Base-by-base conservation (phyloP, 2,329 filamentous ascomycete species). In the Clonostachys rosea region DNA sequence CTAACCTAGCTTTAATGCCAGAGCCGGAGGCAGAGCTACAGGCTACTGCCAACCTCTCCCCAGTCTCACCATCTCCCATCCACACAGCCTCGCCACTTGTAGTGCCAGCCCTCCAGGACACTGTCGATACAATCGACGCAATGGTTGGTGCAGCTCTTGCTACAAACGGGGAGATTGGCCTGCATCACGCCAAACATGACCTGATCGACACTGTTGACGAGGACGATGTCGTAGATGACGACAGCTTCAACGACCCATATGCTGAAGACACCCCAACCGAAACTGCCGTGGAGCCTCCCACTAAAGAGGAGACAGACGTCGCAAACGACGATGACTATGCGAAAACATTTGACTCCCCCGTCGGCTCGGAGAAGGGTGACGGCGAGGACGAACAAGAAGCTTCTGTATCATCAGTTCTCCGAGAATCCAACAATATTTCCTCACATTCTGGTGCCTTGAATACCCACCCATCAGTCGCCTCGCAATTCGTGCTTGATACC, bases 41-140 rank as follows among this genome's bases (percentile, higher is more conserved):
- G 70, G 76, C 75, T 56, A 70, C 74, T 55, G 75, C 75, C 64
- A 68, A 73, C 61, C 65, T 80, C 48, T 76, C 69, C 43, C 76
- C 75, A 12, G 58, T 78, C 44, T 79, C 75, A 45, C 77, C 75
- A 43, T 64, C 72, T 48, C 67, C 73, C 48, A 58, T 76, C 49
- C 68, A 77, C 53, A 68, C 67, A 43, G 66, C 71, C 47, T 70
- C 73, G 24, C 63, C 74, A 42, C 61, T 71, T 47, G 65, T 73
- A 50, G 70, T 78, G 46, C 75, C 76, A 34, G 63, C 66, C 24
- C 73, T 80, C 48, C 75, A 79, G 58, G 66, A 76, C 50, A 75
- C 74, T 47, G 75, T 74, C 55, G 75, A 78, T 52, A 69, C 65
- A 50, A 65, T 76, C 50, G 71, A 71, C 65, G 68, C 66, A 58